Percentiles rank a stretch among this genome's conserved stretches.
phyloP scores from a whole-genome alignment of 768 basidiomycete species.

The Lactifluus volemus region DNA sequence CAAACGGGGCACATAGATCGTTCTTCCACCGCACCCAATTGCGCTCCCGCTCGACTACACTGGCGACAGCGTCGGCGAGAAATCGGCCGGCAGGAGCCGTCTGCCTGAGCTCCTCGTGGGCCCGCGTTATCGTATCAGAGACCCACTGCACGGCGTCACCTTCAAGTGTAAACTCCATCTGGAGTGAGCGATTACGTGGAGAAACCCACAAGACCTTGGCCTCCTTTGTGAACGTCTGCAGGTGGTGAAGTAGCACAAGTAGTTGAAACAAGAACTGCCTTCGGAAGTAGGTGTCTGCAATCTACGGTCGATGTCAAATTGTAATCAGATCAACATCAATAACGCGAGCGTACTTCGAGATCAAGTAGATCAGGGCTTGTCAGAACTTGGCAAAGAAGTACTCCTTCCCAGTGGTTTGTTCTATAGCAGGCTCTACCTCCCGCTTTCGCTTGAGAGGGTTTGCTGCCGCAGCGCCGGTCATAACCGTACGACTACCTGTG shows the following conservation, averaged over 20 bases:
- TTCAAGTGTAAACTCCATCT: constrained; percentile 76
- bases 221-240: constrained; percentile 63
- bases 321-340: neutral
- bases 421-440: constrained; percentile 42
- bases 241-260: constrained; percentile 66
- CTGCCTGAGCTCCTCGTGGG: constrained; percentile 48
- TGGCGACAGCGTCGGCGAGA: constrained; percentile 64
- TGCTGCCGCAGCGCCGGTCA: constrained; percentile 25
- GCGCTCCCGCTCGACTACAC: constrained; percentile 72
- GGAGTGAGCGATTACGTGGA: constrained; percentile 65
- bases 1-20: constrained; percentile 69
- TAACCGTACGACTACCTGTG: constrained; percentile 58
- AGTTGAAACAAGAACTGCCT: constrained; percentile 86
- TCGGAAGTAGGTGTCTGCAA: constrained; percentile 89
- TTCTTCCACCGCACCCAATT: constrained; percentile 93
- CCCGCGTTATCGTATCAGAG: constrained; percentile 55
- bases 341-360: constrained; percentile 54
- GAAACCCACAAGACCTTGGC: constrained; percentile 54
- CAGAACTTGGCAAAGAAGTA: constrained; percentile 91
- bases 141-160: constrained; percentile 66
- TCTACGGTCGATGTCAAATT: constrained; percentile 33
- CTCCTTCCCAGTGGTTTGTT: constrained; percentile 42
- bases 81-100: constrained; percentile 71
- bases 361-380: constrained; percentile 82
- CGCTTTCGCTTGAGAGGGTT: constrained; percentile 55